Percentiles rank a stretch among this genome's conserved stretches.
Evolutionary conservation across 2,329 filamentous ascomycete species (phyloP).

Genomic region (Aplosporella prunicola): DNA sequence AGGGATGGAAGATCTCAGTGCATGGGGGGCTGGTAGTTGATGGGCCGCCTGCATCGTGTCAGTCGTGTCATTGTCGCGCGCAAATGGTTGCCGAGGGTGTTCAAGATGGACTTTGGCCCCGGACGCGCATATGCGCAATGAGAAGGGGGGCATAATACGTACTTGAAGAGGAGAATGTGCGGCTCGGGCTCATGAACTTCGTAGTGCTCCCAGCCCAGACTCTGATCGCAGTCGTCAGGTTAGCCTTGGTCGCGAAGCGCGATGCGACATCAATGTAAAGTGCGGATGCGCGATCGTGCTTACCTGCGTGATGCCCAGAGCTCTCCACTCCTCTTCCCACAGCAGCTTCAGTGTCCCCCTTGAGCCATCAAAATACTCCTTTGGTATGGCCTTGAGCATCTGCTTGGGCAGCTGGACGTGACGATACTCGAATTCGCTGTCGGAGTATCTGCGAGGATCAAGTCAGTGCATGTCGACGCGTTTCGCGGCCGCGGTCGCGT

Average conservation of each 20-base stretch:
- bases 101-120: no score
- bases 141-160: slow-evolving; percentile 32
- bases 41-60: slow-evolving; percentile 53
- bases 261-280: neutral
- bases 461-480: slow-evolving; percentile 10
- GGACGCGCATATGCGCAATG: neutral
- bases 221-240: slow-evolving; percentile 45
- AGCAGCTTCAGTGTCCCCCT: slow-evolving; percentile 92
- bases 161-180: slow-evolving; percentile 98
- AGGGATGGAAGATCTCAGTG: slow-evolving; percentile 20
- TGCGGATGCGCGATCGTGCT: slow-evolving; percentile 19
- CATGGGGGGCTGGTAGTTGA: slow-evolving; percentile 69
- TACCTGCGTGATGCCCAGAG: slow-evolving; percentile 93
- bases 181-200: slow-evolving; percentile 98
- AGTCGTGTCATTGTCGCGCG: neutral
- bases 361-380: slow-evolving; percentile 81
- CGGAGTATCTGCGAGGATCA: slow-evolving; percentile 62
- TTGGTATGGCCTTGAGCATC: slow-evolving; percentile 94
- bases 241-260: slow-evolving; percentile 1
- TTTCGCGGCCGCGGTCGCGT: no score
- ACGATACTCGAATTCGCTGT: slow-evolving; percentile 89
- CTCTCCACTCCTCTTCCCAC: slow-evolving; percentile 98
- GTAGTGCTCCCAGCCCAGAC: slow-evolving; percentile 97
- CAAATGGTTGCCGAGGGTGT: neutral
- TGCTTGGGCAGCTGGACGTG: slow-evolving; percentile 96